These are phyloP conservation scores for Umbellularia californica DNA, from an alignment of 164 flowering plant genomes.

Conservation along the genomic window DNA sequence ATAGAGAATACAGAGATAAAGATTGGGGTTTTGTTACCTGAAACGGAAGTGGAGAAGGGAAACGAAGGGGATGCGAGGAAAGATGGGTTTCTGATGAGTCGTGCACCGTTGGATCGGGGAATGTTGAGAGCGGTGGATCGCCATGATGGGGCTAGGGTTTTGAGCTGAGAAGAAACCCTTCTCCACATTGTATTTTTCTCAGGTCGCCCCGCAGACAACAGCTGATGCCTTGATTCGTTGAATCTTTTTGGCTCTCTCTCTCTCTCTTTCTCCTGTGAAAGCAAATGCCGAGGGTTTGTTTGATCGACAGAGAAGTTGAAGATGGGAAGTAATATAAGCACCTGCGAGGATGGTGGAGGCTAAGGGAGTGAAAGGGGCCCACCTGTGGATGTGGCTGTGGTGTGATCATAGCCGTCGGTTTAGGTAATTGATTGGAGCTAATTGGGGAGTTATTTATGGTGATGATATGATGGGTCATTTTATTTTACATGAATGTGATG, in stretches of 20 bases:
- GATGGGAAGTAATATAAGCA: neutral
- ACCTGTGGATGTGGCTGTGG: too few relatives aligned
- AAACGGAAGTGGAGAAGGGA: neutral
- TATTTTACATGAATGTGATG: too few relatives aligned
- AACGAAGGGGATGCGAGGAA: conserved; percentile 19
- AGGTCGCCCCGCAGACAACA: conserved; percentile 23
- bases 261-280: neutral
- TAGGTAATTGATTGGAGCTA: neutral
- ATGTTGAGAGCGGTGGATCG: conserved; percentile 23
- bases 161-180: conserved; percentile 45
- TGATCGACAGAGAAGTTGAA: neutral
- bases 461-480: neutral
- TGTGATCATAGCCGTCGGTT: neutral
- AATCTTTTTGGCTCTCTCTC: neutral
- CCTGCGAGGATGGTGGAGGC: neutral
- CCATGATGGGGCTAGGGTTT: conserved; percentile 35
- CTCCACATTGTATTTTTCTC: conserved; percentile 55
- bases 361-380: too few relatives aligned
- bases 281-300: neutral
- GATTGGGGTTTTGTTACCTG: neutral
- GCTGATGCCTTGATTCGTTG: neutral
- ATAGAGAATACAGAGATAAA: neutral
- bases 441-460: neutral
- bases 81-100: conserved; percentile 16
- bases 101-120: conserved; percentile 9